Conservation (phyloP, 192 early-diverging fungal species). For the Backusella westeae region DNA sequence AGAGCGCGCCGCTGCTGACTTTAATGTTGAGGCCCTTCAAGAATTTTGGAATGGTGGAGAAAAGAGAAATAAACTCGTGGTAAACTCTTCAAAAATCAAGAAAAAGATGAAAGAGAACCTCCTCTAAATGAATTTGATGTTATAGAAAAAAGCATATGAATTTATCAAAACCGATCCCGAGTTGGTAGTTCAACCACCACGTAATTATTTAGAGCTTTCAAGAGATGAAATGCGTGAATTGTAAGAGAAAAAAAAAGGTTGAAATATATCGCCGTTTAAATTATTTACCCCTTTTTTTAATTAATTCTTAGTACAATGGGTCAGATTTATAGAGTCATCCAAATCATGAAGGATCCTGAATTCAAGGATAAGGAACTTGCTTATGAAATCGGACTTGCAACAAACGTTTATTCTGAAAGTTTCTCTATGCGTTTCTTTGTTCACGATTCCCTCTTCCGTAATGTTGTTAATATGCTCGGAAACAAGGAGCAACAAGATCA, state of each 20-base stretch:
- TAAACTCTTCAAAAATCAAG: conserved; percentile 16
- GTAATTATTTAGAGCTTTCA: conserved; percentile 46
- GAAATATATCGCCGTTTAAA: not conserved
- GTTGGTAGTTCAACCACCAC: conserved; percentile 44
- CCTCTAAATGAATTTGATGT: not conserved
- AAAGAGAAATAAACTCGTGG: conserved; percentile 43
- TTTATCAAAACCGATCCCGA: conserved; percentile 52
- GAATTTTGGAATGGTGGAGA: conserved; percentile 42
- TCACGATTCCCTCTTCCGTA: conserved; percentile 55
- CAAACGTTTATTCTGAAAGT: conserved; percentile 47
- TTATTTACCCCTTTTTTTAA: not conserved
- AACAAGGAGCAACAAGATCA: conserved; percentile 54
- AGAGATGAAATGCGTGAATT: conserved; percentile 51
- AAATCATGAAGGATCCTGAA: conserved; percentile 32
- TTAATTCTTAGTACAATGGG: conserved; percentile 42
- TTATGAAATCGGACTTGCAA: not conserved
- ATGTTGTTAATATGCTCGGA: conserved; percentile 55
- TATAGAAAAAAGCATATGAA: conserved; percentile 35
- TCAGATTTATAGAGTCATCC: conserved; percentile 44
- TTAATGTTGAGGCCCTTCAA: conserved; percentile 49
- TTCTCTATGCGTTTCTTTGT: conserved; percentile 63
- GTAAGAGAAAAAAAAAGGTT: conserved; percentile 20
- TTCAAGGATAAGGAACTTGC: not conserved
- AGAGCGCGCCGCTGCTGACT: conserved; percentile 52
- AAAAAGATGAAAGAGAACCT: not conserved